Percentiles rank a stretch among this genome's conserved stretches.
Conservation (phyloP, 2,329 filamentous ascomycete genomes). For the Monosporascus sp. region DNA sequence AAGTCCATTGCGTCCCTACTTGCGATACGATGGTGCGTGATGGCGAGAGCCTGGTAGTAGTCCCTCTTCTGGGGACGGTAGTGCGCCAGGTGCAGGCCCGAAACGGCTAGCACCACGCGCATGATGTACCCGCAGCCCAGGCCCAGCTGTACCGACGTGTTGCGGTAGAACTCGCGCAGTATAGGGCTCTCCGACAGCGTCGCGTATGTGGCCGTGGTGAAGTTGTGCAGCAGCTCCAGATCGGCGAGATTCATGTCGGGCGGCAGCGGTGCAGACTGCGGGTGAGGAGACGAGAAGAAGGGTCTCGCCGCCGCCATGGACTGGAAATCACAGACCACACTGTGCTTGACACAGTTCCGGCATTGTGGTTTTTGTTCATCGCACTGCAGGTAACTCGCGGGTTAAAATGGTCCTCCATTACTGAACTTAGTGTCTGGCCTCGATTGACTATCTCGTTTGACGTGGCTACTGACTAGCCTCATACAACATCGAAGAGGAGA, state of each 20-base stretch:
- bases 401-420: neutral
- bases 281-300: neutral
- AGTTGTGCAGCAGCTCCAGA: constrained; percentile 38
- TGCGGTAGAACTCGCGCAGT: constrained; percentile 30
- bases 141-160: constrained; percentile 31
- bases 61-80: constrained; percentile 21
- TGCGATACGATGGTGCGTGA: constrained; percentile 24
- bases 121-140: constrained; percentile 33
- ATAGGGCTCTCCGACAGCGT: constrained; percentile 28
- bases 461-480: too few relatives aligned
- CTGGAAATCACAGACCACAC: constrained; percentile 11
- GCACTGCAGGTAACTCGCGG: constrained; percentile 6
- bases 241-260: constrained; percentile 24
- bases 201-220: constrained; percentile 31
- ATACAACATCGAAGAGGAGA: too few relatives aligned
- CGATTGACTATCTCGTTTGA: too few relatives aligned
- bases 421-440: too few relatives aligned
- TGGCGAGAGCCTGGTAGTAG: constrained; percentile 27
- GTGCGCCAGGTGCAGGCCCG: constrained; percentile 32
- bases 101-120: constrained; percentile 31
- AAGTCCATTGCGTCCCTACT: constrained; percentile 4
- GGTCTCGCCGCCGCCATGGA: neutral
- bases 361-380: constrained; percentile 12
- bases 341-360: constrained; percentile 12
- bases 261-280: neutral